phyloP scores from a whole-genome alignment of 768 basidiomycete species.

The Calocybe indica region DNA sequence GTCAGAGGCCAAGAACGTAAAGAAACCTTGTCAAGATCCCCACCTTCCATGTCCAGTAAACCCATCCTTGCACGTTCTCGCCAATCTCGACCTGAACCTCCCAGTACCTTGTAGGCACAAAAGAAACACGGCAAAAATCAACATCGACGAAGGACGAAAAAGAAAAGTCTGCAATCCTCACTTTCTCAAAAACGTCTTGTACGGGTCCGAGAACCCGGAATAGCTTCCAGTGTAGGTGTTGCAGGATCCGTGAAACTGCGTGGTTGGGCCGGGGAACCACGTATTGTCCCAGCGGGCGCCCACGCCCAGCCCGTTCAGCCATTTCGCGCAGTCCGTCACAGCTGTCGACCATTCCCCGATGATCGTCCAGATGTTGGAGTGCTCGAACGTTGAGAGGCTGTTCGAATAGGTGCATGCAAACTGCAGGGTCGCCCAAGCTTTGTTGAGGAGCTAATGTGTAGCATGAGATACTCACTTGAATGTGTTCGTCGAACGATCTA shows the following conservation, averaged over 20 bases:
- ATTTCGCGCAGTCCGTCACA: constrained; percentile 67
- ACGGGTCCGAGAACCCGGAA: constrained; percentile 50
- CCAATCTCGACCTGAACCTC: constrained; percentile 75
- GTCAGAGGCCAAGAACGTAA: background rate
- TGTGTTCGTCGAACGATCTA: constrained; percentile 50
- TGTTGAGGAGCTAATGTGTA: background rate
- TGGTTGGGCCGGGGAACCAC: constrained; percentile 31
- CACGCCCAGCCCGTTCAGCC: constrained; percentile 73
- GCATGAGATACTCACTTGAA: constrained; percentile 32
- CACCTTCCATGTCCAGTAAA: constrained; percentile 79
- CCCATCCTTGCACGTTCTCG: constrained; percentile 67
- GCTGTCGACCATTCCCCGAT: constrained; percentile 80
- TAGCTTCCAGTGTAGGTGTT: constrained; percentile 55
- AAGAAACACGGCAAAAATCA: background rate
- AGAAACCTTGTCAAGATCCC: constrained; percentile 12
- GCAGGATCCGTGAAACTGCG: constrained; percentile 55
- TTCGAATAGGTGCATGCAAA: constrained; percentile 50
- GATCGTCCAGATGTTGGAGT: constrained; percentile 63
- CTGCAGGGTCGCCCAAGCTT: constrained; percentile 13
- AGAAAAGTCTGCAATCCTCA: constrained; percentile 21
- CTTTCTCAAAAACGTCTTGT: constrained; percentile 58
- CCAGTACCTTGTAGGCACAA: constrained; percentile 55
- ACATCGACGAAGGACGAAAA: background rate
- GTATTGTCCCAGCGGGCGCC: constrained; percentile 70
- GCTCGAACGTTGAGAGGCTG: constrained; percentile 38